Conservation (phyloP, 1,284 basidiomycete genomes). For the Irpex sp. region DNA sequence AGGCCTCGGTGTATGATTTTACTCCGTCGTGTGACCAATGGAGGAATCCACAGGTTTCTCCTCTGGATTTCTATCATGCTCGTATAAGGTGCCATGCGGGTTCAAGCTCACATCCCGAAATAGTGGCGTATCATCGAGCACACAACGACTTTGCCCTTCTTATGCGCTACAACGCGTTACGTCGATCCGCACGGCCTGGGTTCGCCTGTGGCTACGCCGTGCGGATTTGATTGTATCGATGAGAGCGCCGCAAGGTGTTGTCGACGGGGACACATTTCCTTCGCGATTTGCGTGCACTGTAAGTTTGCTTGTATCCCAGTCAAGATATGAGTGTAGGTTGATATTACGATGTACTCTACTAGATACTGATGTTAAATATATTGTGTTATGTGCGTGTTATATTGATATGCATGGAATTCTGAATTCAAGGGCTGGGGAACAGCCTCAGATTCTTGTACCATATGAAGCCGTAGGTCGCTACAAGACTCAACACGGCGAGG, state of each 20-base stretch:
- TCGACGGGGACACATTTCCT: slow-evolving; percentile 6
- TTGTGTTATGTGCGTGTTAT: slow-evolving; percentile 6
- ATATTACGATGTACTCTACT: not conserved
- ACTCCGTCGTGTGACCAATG: not conserved
- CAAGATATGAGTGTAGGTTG: too few species aligned
- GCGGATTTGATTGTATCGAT: not conserved
- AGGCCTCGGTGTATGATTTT: slow-evolving; percentile 31
- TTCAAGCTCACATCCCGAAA: slow-evolving; percentile 54
- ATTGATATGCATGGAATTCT: slow-evolving; percentile 13
- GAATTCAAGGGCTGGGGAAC: slow-evolving; percentile 19
- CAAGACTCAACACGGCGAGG: slow-evolving; percentile 57
- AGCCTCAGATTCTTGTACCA: slow-evolving; percentile 59
- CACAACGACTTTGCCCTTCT: slow-evolving; percentile 22
- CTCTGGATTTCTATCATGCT: slow-evolving; percentile 37
- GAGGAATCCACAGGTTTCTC: not conserved
- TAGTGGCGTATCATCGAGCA: slow-evolving; percentile 81
- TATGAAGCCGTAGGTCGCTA: slow-evolving; percentile 47
- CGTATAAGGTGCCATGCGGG: slow-evolving; percentile 80
- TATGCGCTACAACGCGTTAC: not conserved
- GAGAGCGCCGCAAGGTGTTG: not conserved
- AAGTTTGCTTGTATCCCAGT: not conserved
- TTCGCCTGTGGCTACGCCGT: not conserved
- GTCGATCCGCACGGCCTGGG: not conserved
- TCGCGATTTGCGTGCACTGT: too few species aligned
- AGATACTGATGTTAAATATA: not conserved